phyloP scores from a whole-genome alignment of 2,329 filamentous ascomycete genomes.

The Fusarium cyanostomum region DNA sequence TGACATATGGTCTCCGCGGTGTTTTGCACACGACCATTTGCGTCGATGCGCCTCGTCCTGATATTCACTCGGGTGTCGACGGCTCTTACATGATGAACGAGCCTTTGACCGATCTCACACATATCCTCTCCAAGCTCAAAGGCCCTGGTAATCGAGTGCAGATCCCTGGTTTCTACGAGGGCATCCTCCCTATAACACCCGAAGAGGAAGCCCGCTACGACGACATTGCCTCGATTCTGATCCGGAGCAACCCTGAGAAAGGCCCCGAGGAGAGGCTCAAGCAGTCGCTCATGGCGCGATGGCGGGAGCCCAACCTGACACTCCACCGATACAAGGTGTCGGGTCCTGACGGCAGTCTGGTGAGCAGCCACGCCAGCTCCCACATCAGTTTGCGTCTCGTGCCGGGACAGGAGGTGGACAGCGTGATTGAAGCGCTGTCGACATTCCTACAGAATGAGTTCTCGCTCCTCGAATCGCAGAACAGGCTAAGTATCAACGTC shows the following conservation, averaged over 20 bases:
- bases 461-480: constrained; percentile 77
- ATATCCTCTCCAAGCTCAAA: constrained; percentile 83
- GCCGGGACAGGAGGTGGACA: constrained; percentile 86
- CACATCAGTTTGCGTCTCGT: constrained; percentile 91
- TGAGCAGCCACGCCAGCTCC: constrained; percentile 88
- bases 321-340: constrained; percentile 94
- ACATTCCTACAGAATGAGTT: constrained; percentile 78
- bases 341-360: constrained; percentile 89
- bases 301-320: constrained; percentile 94
- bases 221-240: constrained; percentile 81
- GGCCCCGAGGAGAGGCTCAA: constrained; percentile 76
- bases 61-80: constrained; percentile 96
- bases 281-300: constrained; percentile 87
- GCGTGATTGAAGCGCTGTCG: constrained; percentile 75
- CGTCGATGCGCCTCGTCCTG: constrained; percentile 84
- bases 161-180: constrained; percentile 89
- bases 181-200: constrained; percentile 76
- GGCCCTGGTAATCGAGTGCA: constrained; percentile 82
- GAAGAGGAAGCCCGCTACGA: constrained; percentile 84
- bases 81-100: constrained; percentile 91
- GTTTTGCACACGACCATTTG: constrained; percentile 93
- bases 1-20: constrained; percentile 93
- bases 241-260: constrained; percentile 72
- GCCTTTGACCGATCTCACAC: constrained; percentile 88
- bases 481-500: constrained; percentile 81